Conservation (phyloP, 2,329 filamentous ascomycete species). For the Trichoderma sp. region DNA sequence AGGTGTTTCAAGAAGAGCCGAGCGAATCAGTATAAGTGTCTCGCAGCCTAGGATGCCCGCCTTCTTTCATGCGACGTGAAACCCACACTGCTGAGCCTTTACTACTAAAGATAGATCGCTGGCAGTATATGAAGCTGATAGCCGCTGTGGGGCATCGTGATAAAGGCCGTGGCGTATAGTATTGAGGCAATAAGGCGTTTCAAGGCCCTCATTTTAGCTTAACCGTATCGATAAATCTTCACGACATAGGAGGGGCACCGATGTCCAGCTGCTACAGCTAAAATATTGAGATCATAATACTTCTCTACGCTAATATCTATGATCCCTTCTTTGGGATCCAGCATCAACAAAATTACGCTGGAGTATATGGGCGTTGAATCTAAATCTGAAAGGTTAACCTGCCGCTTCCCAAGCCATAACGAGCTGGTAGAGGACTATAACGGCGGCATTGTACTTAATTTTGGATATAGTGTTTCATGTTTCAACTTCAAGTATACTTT, state of each 20-base stretch:
- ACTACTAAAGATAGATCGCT: neutral
- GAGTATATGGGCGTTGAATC: neutral
- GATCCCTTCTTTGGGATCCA: neutral
- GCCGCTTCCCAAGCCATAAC: neutral
- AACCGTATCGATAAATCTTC: neutral
- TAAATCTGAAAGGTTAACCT: neutral
- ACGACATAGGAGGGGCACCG: neutral
- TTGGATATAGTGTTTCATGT: neutral
- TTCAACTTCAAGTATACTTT: neutral
- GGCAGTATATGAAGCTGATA: neutral
- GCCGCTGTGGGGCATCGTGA: neutral
- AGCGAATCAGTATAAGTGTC: neutral
- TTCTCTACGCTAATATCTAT: neutral
- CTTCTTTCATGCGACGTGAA: neutral
- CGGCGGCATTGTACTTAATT: neutral
- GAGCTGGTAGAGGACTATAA: neutral
- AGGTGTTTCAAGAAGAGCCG: neutral
- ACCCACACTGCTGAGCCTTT: neutral
- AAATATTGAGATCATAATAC: too few relatives aligned
- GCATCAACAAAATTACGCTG: neutral
- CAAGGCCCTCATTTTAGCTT: neutral
- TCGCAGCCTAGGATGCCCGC: slow-evolving; percentile 1
- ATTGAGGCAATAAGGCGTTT: neutral
- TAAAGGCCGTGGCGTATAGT: neutral
- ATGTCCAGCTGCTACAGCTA: neutral